Conservation (phyloP, 768 basidiomycete genomes). For the Mycena metata region DNA sequence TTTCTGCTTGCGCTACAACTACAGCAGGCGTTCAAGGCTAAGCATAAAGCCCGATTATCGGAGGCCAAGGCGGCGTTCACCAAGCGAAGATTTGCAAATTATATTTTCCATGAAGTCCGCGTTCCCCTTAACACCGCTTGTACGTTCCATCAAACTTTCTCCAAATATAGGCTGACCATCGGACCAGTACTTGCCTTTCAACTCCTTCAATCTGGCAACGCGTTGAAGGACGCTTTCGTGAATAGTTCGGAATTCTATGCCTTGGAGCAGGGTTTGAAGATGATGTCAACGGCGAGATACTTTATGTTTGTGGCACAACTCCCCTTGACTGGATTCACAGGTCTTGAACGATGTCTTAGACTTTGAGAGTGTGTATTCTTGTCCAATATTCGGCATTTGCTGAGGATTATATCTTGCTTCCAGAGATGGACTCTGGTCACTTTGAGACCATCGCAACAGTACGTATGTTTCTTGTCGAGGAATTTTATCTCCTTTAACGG, state of each 20-base stretch:
- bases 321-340: constrained; percentile 43
- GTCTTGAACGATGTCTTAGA: constrained; percentile 56
- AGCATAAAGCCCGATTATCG: constrained; percentile 55
- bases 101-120: constrained; percentile 64
- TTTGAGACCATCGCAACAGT: constrained; percentile 39
- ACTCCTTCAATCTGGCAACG: constrained; percentile 56
- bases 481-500: background rate
- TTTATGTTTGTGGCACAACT: background rate
- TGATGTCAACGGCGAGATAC: constrained; percentile 48
- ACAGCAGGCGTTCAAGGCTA: constrained; percentile 35
- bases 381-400: no score
- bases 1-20: constrained; percentile 53
- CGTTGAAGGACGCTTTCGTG: constrained; percentile 45
- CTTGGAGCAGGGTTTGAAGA: constrained; percentile 50
- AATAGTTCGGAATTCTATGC: constrained; percentile 59
- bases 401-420: background rate
- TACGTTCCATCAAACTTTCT: constrained; percentile 13
- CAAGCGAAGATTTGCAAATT: constrained; percentile 58
- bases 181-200: constrained; percentile 56
- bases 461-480: background rate
- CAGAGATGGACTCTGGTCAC: constrained; percentile 56
- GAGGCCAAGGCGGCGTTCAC: constrained; percentile 48
- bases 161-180: background rate
- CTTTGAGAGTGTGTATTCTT: constrained; percentile 41
- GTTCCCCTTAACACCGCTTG: constrained; percentile 66